Evolutionary conservation across 139 green algal species (phyloP), one percentile per base, ranked within the genome.

Genomic region (Chlamydomonas asymmetrica): DNA sequence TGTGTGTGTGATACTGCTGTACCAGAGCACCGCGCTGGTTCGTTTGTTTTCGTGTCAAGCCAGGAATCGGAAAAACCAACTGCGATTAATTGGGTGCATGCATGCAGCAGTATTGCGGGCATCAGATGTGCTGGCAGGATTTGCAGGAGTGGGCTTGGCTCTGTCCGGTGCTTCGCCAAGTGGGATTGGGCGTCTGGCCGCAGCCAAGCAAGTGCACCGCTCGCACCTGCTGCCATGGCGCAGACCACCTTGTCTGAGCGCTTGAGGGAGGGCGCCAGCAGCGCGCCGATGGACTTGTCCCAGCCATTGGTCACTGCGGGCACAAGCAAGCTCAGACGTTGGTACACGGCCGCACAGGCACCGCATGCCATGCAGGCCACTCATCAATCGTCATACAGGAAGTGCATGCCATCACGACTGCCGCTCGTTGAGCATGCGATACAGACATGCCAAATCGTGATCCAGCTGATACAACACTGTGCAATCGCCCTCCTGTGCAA

Each of bases 221-320:
- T n/a, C n/a, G 67, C 66, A 27, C 75, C 75, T 29, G 66, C 57
- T 4, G 75, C 75, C 75, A 81, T 81, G 6, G 65, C 75, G 16
- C 54, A 67, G 27, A 81, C 61, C 32, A 48, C 75, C 57, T 81
- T 81, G 57, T 81, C 75, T 34, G 64, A 75, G 66, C 75, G 75
- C 67, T 75, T 75, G 29, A 81, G 66, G 41, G 18, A 38, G 40
- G 75, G 75, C 20, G 64, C 52, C 39, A 80, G 73, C 48, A 80
- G 67, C 27, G 67, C 67, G 52, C 52, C 65, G 67, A 74, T 74
- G 67, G 52, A 52, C 37, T 50, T 32, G 67, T 74, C 67, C 67
- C 67, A 74, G 37, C 39, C 67, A 27, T 65, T 66, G 67, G 50
- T 65, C 23, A 27, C 52, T 23, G 16, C 16, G 52, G 52, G 7